phyloP scores from a whole-genome alignment of 176 grass and related monocot species.

The Thalia dealbata region DNA sequence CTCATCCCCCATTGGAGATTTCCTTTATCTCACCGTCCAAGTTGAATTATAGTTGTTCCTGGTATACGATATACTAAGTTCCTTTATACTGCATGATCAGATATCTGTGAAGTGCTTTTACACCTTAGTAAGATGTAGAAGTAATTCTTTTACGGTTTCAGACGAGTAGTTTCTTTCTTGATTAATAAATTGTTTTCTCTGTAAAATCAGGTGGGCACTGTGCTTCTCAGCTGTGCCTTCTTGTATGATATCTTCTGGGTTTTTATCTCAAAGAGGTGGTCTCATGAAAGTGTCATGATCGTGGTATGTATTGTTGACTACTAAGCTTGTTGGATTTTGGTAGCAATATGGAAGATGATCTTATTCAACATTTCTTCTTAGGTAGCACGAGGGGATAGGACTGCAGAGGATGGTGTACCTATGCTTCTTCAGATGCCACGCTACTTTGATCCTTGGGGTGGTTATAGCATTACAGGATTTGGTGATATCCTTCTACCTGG shows the following conservation, averaged over 20 bases:
- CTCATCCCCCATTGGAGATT: neutral
- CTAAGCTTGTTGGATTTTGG: no score
- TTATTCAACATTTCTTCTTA: slow-evolving; percentile 16
- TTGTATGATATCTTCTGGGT: no score
- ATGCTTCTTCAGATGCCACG: no score
- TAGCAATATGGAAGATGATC: slow-evolving; percentile 3
- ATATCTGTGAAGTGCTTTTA: no score
- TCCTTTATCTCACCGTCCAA: neutral
- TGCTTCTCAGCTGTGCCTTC: slow-evolving; percentile 51
- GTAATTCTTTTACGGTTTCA: neutral
- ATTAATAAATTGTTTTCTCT: neutral
- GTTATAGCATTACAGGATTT: slow-evolving; percentile 94
- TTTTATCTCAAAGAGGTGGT: no score
- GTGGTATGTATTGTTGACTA: no score
- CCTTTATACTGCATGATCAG: no score
- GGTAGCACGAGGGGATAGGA: slow-evolving; percentile 92
- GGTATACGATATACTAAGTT: no score
- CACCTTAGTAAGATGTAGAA: no score
- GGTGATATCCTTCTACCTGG: slow-evolving; percentile 98
- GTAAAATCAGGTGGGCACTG: slow-evolving; percentile 54
- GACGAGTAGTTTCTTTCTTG: slow-evolving; percentile 8
- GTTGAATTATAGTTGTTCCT: neutral
- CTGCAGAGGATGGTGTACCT: no score
- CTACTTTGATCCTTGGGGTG: no score
- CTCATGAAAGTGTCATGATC: no score